phyloP scores from a whole-genome alignment of 2,329 filamentous ascomycete species.

The Lasiodiplodia sp. region DNA sequence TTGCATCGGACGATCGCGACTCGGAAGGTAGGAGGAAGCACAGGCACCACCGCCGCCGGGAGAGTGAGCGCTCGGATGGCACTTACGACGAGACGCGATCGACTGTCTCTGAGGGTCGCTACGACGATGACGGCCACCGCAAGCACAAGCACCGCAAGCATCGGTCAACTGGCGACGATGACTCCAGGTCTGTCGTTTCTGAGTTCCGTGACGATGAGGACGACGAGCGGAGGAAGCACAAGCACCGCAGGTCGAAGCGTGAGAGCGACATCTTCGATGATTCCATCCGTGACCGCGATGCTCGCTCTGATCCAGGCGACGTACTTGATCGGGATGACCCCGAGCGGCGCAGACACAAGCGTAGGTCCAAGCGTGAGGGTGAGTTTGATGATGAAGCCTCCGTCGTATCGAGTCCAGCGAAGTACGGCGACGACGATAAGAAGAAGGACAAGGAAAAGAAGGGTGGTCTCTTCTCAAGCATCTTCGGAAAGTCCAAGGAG shows the following conservation, averaged over 20 bases:
- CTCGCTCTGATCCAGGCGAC: slow-evolving; percentile 51
- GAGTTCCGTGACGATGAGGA: slow-evolving; percentile 30
- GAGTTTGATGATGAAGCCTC: slow-evolving; percentile 53
- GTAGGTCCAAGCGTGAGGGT: slow-evolving; percentile 49
- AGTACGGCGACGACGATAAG: slow-evolving; percentile 49
- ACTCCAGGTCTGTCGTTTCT: slow-evolving; percentile 21
- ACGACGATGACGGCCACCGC: slow-evolving; percentile 45
- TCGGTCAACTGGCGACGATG: slow-evolving; percentile 26
- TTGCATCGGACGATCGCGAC: slow-evolving; percentile 30
- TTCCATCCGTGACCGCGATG: slow-evolving; percentile 40
- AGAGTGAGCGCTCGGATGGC: slow-evolving; percentile 44
- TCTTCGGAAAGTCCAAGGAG: slow-evolving; percentile 52
- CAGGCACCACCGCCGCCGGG: slow-evolving; percentile 44
- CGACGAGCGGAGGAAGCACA: slow-evolving; percentile 29
- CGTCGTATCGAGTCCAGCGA: slow-evolving; percentile 48
- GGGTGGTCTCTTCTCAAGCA: slow-evolving; percentile 50
- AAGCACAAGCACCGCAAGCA: slow-evolving; percentile 43
- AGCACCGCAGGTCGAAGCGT: slow-evolving; percentile 30
- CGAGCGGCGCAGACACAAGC: slow-evolving; percentile 40
- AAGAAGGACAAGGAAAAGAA: slow-evolving; percentile 48
- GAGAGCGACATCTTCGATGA: slow-evolving; percentile 44
- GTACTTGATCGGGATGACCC: slow-evolving; percentile 39
- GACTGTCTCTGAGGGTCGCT: slow-evolving; percentile 46
- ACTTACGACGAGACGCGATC: slow-evolving; percentile 48
- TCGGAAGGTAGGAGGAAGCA: slow-evolving; percentile 34